These are phyloP conservation scores for Physcomitrium patens DNA, from an alignment of 225 moss, liverwort and hornwort species.

Conservation along the genomic window DNA sequence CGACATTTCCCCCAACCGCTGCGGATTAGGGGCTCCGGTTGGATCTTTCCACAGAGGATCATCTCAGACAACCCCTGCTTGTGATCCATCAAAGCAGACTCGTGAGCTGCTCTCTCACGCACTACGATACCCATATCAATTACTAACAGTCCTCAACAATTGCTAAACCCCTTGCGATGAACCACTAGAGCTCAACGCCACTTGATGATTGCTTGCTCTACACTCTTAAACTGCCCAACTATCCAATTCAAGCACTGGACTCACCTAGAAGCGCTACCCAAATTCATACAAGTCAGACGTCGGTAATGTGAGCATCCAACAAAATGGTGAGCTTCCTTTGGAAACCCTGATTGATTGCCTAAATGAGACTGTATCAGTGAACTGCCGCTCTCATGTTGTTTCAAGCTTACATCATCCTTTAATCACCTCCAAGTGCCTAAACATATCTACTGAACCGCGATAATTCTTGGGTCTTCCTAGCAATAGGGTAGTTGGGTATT, in stretches of 20 bases:
- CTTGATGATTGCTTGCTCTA: no score
- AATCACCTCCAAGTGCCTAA: not conserved
- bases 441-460: slow-evolving; percentile 4
- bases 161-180: no score
- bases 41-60: slow-evolving; percentile 17
- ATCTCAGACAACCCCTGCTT: not conserved
- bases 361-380: not conserved
- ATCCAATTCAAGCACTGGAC: not conserved
- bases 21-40: slow-evolving; percentile 66
- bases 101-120: slow-evolving; percentile 36
- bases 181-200: no score
- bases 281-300: not conserved
- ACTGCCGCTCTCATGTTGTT: slow-evolving; percentile 18
- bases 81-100: slow-evolving; percentile 44
- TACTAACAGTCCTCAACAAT: no score
- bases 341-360: slow-evolving; percentile 7
- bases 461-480: not conserved
- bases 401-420: not conserved
- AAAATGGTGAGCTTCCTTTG: not conserved
- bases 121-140: slow-evolving; percentile 48
- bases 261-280: no score
- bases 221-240: no score
- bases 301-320: no score
- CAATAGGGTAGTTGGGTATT: slow-evolving; percentile 20
- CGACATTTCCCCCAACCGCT: slow-evolving; percentile 83